Conservation (phyloP, 1,284 basidiomycete genomes). For the Microstroma glucosiphilum region DNA sequence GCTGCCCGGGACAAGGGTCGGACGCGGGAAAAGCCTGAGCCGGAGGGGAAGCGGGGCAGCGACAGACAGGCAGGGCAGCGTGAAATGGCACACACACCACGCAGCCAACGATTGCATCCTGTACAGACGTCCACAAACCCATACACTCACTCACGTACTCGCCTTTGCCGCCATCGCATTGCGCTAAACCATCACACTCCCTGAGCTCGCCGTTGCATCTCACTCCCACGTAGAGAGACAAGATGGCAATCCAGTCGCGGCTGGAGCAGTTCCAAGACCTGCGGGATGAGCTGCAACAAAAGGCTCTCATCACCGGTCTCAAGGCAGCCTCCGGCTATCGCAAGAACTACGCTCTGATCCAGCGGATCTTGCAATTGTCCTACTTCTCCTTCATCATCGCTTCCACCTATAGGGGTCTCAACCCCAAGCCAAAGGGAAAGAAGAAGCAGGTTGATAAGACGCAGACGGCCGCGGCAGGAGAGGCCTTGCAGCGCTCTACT, state of each 20-base stretch:
- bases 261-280: constrained; percentile 22
- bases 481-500: constrained; percentile 11
- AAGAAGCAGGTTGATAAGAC: constrained; percentile 16
- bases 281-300: constrained; percentile 25
- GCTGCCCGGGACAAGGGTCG: no score
- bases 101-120: no score
- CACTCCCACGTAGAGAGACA: no score
- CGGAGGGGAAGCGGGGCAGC: no score
- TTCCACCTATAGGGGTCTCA: constrained; percentile 27
- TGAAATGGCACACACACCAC: no score
- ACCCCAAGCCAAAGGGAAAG: constrained; percentile 29
- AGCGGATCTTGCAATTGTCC: constrained; percentile 28
- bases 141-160: no score
- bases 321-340: constrained; percentile 32
- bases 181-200: no score
- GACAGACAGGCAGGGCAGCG: no score
- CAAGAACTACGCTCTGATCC: constrained; percentile 38
- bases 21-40: no score
- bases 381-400: constrained; percentile 36
- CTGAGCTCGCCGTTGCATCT: no score
- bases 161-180: no score
- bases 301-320: constrained; percentile 30
- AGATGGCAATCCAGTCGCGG: constrained; percentile 42
- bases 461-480: constrained; percentile 2
- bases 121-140: no score